A percentile compares a stretch with the other conserved stretches of the same genome.
These are phyloP conservation scores for Tetrapisispora namnaoensis DNA, from an alignment of 805 yeast genomes.

Conservation along the genomic window DNA sequence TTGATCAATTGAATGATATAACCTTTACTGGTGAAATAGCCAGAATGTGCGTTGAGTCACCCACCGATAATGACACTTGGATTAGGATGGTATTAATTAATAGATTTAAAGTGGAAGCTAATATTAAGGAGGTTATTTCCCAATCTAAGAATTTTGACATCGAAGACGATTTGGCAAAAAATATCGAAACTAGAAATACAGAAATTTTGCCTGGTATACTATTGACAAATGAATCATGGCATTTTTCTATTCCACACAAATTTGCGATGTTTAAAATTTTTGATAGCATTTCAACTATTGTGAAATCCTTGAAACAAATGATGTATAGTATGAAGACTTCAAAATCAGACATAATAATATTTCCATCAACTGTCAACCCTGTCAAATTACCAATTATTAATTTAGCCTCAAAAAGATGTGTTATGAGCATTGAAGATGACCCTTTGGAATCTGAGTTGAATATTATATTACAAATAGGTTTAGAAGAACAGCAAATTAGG, in stretches of 20 bases:
- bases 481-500: conserved; percentile 54
- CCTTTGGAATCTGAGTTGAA: conserved; percentile 75
- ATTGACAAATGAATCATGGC: conserved; percentile 34
- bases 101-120: conserved; percentile 21
- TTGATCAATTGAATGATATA: conserved; percentile 17
- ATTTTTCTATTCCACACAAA: conserved; percentile 58
- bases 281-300: conserved; percentile 61
- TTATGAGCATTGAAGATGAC: conserved; percentile 73
- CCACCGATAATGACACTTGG: conserved; percentile 40
- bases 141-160: conserved; percentile 10
- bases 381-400: conserved; percentile 48
- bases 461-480: conserved; percentile 55
- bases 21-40: conserved; percentile 25
- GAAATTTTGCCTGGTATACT: conserved; percentile 30
- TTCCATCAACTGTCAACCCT: conserved; percentile 31
- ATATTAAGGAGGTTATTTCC: conserved; percentile 25
- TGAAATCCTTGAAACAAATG: conserved; percentile 58
- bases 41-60: conserved; percentile 45
- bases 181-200: background rate
- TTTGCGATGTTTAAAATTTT: conserved; percentile 70
- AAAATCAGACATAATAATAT: conserved; percentile 30
- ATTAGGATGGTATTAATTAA: conserved; percentile 37
- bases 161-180: too few relatives aligned
- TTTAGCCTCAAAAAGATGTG: conserved; percentile 44
- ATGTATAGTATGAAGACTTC: conserved; percentile 38